These are phyloP conservation scores for Paecilomyces sp. DNA, from an alignment of 2,329 filamentous ascomycete genomes.

Conservation along the genomic window DNA sequence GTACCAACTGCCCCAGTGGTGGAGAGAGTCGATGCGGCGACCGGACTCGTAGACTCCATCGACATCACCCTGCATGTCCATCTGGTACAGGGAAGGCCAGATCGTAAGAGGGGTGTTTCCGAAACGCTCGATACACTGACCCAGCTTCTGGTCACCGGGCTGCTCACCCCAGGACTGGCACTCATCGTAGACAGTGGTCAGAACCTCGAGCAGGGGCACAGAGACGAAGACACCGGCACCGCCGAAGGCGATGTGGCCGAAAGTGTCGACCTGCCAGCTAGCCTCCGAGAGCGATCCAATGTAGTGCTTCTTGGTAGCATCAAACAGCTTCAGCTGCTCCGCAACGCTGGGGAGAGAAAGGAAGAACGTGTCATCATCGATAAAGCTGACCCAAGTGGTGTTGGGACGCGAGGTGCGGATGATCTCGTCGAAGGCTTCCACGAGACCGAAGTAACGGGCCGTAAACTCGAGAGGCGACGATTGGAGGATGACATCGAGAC, in stretches of 20 bases:
- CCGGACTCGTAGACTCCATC: conserved; percentile 39
- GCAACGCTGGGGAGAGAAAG: conserved; percentile 31
- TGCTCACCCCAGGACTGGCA: conserved; percentile 37
- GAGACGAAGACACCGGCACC: conserved; percentile 40
- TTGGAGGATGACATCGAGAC: conserved; percentile 32
- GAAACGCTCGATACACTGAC: conserved; percentile 35
- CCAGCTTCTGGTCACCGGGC: conserved; percentile 38
- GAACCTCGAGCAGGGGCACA: conserved; percentile 29
- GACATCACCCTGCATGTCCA: conserved; percentile 36
- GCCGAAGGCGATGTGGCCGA: conserved; percentile 38
- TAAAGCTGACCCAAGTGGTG: conserved; percentile 36
- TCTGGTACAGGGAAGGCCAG: conserved; percentile 37
- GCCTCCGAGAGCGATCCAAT: conserved; percentile 38
- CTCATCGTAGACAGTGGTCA: conserved; percentile 32
- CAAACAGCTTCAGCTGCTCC: conserved; percentile 31
- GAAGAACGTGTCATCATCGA: conserved; percentile 40
- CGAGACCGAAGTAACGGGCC: conserved; percentile 36
- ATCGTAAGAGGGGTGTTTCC: conserved; percentile 31
- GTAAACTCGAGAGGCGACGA: conserved; percentile 35
- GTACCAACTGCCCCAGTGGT: conserved; percentile 41
- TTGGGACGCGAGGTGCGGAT: conserved; percentile 32
- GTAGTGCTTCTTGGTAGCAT: conserved; percentile 34
- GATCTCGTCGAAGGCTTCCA: conserved; percentile 31
- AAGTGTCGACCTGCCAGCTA: conserved; percentile 37
- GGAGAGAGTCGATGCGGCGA: conserved; percentile 35